phyloP scores from a whole-genome alignment of 2,329 filamentous ascomycete species.

The Pseudopyricularia cyperi region DNA sequence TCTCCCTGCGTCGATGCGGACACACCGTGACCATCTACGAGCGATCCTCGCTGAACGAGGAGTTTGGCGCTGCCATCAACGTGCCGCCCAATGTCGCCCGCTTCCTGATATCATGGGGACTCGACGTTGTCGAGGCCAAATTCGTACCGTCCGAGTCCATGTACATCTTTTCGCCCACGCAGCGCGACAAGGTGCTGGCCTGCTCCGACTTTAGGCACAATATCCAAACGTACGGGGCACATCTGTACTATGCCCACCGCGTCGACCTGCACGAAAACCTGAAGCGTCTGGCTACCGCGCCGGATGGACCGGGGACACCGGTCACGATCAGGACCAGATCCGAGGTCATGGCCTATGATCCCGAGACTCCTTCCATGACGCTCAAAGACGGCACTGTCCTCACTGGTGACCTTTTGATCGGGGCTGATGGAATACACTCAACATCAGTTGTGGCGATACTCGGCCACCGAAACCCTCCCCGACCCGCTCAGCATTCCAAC shows the following conservation, averaged over 20 bases:
- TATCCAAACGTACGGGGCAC: not conserved
- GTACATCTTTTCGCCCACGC: not conserved
- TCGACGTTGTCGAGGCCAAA: slow-evolving; percentile 10
- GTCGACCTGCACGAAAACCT: slow-evolving; percentile 37
- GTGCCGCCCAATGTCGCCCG: slow-evolving; percentile 23
- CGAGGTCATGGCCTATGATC: not conserved
- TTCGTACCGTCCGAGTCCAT: not conserved
- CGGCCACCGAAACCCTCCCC: not conserved
- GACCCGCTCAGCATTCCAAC: not conserved
- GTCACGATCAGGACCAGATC: slow-evolving; percentile 6
- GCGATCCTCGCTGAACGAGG: slow-evolving; percentile 19
- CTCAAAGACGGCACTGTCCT: not conserved
- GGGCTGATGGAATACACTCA: not conserved
- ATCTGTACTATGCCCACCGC: slow-evolving; percentile 24
- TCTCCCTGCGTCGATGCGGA: slow-evolving; percentile 19
- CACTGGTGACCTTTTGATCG: not conserved
- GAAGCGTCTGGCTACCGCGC: slow-evolving; percentile 27
- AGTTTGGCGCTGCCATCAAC: slow-evolving; percentile 25
- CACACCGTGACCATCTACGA: slow-evolving; percentile 21
- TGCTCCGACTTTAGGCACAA: not conserved
- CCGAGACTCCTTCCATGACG: not conserved
- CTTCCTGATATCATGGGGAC: slow-evolving; percentile 20
- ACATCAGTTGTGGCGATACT: not conserved
- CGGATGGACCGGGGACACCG: slow-evolving; percentile 20
- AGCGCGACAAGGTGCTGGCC: not conserved